Percentiles rank a stretch among this genome's conserved stretches.
Conservation (phyloP, 2,329 filamentous ascomycete genomes). For the Cladobotryum mycophilum region DNA sequence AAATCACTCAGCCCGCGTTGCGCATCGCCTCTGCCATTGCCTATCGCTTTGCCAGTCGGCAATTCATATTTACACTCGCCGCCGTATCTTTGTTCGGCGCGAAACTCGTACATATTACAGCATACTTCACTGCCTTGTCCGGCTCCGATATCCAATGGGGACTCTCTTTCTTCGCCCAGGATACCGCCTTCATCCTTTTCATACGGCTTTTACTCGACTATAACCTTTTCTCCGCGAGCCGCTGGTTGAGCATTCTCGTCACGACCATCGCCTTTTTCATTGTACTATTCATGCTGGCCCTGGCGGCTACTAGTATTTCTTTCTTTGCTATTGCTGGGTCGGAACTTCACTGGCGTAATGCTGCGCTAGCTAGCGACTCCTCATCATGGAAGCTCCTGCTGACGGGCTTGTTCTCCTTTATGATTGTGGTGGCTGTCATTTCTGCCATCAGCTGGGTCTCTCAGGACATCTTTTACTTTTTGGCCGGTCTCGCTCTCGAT, state of each 20-base stretch:
- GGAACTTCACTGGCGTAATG: conserved; percentile 29
- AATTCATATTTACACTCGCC: conserved; percentile 27
- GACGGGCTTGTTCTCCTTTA: conserved; percentile 22
- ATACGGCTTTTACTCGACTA: conserved; percentile 26
- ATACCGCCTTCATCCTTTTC: conserved; percentile 25
- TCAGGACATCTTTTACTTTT: conserved; percentile 18
- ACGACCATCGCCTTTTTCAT: conserved; percentile 17
- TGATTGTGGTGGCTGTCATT: conserved; percentile 15
- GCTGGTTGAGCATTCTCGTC: conserved; percentile 15
- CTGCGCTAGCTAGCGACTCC: conserved; percentile 25
- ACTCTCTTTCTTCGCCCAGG: conserved; percentile 31
- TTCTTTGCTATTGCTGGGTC: conserved; percentile 23
- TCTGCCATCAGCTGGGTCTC: conserved; percentile 19
- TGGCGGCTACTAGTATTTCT: conserved; percentile 18
- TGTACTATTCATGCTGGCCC: conserved; percentile 14
- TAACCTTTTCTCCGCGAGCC: conserved; percentile 15
- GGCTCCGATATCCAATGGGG: conserved; percentile 25
- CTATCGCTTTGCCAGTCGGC: conserved; percentile 22
- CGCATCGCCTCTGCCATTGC: conserved; percentile 13
- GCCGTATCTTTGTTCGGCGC: conserved; percentile 24
- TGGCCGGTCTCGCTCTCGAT: conserved; percentile 16
- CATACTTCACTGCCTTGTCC: conserved; percentile 25
- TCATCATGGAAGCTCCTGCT: conserved; percentile 24
- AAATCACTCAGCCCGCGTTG: neutral
- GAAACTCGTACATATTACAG: conserved; percentile 28